Base-by-base conservation (phyloP, 345 rosid species). In the Eucalyptus urophylla region DNA sequence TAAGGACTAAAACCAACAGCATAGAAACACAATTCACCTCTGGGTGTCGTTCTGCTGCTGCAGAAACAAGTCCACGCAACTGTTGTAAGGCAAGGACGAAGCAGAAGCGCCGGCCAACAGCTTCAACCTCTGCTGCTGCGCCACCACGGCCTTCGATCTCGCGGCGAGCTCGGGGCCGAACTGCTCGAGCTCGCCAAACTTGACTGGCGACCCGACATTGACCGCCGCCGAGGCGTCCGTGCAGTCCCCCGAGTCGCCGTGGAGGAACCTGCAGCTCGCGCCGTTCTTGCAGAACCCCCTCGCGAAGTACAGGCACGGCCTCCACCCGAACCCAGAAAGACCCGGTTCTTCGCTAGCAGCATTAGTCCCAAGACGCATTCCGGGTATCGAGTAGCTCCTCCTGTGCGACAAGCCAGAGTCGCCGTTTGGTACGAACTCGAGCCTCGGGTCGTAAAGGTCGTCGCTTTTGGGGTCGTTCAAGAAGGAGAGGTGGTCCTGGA, bases 271-370 rank as follows among this genome's bases (percentile, higher is more conserved):
- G 89, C 97, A 96, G 87, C 88, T 90, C 87, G 91, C 89, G 49
- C 97, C 97, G 87, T 96, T 95, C 89, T 95, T 96, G 89, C 97
- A 94, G 90, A 93, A 95, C 87, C 97, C 97, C 90, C 94, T 93
- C 11, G 96, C 92, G 54, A 91, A 96, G 87, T 93, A 95, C 89
- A 93, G 91, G 88, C 97, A 95, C 6, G 95, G 95, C 90, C 93
- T 93, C 96, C 95, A 94, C 29, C 95, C 96, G 51, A 95, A 56
- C 86, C 93, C 94, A 12, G 94, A 92, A 91, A 76, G 85, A 76
- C 72, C 90, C 43, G 89, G 87, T 50, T 95, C 97, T 14, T 94
- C 96, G 85, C 85, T 22, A 76, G 85, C 47, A 11, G 47, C 85
- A 22, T 40, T 29, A 89, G 89, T 22, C 95, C 92, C 72, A 90